A percentile compares a stretch with the other conserved stretches of the same genome.
Conservation (phyloP, 371 early-diverging fungal genomes). For the Zychaea mexicana region DNA sequence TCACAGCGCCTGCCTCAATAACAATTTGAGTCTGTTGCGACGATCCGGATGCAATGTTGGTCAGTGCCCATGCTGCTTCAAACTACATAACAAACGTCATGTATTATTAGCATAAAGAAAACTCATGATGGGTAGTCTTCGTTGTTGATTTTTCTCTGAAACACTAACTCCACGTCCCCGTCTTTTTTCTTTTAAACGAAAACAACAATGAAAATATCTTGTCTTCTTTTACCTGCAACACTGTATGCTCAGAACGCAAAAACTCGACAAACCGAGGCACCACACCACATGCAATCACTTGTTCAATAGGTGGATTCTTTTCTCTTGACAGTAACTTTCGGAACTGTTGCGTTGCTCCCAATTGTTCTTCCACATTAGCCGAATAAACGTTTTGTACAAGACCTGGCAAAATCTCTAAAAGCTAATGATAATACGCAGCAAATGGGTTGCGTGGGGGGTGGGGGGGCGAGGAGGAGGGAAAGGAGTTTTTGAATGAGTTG, state of each 20-base stretch:
- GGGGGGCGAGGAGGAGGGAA: too few relatives aligned
- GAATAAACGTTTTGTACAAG: constrained; percentile 82
- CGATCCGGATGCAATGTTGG: constrained; percentile 99
- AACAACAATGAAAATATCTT: too few relatives aligned
- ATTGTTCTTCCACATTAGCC: constrained; percentile 72
- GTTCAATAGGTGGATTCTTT: constrained; percentile 97
- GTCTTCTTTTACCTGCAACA: constrained; percentile 76
- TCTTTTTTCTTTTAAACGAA: not conserved
- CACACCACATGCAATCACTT: constrained; percentile 94
- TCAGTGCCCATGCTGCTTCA: constrained; percentile 99
- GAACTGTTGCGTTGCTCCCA: constrained; percentile 87
- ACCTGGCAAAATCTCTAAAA: constrained; percentile 66
- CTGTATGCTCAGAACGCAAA: constrained; percentile 70
- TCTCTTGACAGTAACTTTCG: constrained; percentile 97
- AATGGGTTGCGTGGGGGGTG: too few relatives aligned
- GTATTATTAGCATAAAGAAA: too few relatives aligned
- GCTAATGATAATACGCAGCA: constrained; percentile 29
- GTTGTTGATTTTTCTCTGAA: too few relatives aligned
- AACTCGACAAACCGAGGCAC: constrained; percentile 97
- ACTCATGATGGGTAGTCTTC: too few relatives aligned
- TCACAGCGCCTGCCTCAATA: constrained; percentile 92
- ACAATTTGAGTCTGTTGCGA: constrained; percentile 95
- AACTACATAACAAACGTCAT: too few relatives aligned
- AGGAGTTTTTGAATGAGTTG: too few relatives aligned
- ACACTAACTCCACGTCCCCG: not conserved